Conservation (phyloP, 305 asterid species). For the Caryopteris hybrid region DNA sequence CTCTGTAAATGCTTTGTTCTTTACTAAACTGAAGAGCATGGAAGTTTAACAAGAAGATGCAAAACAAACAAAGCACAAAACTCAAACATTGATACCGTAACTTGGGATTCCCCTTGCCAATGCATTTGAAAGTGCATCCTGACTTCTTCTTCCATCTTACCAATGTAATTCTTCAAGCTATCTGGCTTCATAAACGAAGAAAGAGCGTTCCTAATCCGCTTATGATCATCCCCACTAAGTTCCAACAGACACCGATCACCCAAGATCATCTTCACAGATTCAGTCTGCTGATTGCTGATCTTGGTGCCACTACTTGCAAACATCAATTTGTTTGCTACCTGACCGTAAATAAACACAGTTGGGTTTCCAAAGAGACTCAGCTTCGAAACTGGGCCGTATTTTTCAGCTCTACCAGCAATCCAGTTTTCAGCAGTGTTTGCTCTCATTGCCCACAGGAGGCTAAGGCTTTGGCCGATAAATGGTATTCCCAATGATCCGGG, state of each 20-base stretch:
- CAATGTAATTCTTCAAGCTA: constrained; percentile 32
- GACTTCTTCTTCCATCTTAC: constrained; percentile 35
- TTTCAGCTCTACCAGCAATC: constrained; percentile 19
- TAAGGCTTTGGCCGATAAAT: constrained; percentile 31
- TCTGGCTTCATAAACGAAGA: constrained; percentile 43
- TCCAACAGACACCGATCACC: constrained; percentile 56
- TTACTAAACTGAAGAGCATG: too few relatives aligned
- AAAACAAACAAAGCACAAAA: too few relatives aligned
- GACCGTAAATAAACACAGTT: constrained; percentile 62
- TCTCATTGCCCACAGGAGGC: constrained; percentile 55
- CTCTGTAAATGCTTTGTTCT: too few relatives aligned
- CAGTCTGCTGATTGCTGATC: constrained; percentile 48
- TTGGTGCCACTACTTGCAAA: constrained; percentile 39
- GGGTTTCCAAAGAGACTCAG: constrained; percentile 69
- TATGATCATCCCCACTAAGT: constrained; percentile 61
- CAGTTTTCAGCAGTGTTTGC: constrained; percentile 51
- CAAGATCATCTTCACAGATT: constrained; percentile 51
- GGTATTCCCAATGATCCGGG: constrained; percentile 33
- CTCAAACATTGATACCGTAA: too few relatives aligned
- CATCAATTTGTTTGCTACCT: constrained; percentile 67
- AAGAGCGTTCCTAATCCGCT: constrained; percentile 55
- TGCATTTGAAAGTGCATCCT: constrained; percentile 26
- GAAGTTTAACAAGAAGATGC: too few relatives aligned
- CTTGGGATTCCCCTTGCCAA: constrained; percentile 40
- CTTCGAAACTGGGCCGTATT: constrained; percentile 49